Percentiles rank a stretch among this genome's conserved stretches.
Evolutionary conservation across 1,139 yeast genomes (phyloP).

Genomic region (Protomyces inouyei): DNA sequence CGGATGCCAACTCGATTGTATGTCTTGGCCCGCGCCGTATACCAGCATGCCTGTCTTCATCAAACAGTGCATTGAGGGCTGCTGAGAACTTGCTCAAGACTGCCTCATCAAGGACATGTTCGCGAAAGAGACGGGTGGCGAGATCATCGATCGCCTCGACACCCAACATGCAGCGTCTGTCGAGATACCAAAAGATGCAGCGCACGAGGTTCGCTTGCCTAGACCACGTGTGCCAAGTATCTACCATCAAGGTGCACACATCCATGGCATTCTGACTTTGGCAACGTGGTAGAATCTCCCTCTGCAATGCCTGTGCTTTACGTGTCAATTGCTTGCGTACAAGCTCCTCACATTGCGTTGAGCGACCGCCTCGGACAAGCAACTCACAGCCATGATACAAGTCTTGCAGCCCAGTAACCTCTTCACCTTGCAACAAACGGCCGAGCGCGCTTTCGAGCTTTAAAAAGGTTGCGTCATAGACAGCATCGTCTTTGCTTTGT

Average conservation of each 20-base stretch:
- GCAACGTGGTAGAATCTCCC: neutral
- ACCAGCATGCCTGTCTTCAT: neutral
- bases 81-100: neutral
- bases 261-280: constrained; percentile 28
- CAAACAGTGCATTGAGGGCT: neutral
- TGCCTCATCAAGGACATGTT: neutral
- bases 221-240: constrained; percentile 36
- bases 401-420: constrained; percentile 35
- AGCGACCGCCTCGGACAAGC: constrained; percentile 39
- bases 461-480: constrained; percentile 33
- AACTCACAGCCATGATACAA: constrained; percentile 43
- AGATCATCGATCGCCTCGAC: constrained; percentile 37
- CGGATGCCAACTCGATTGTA: neutral
- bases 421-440: constrained; percentile 32
- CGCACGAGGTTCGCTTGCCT: constrained; percentile 35
- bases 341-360: constrained; percentile 2
- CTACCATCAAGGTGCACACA: constrained; percentile 27
- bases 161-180: constrained; percentile 40
- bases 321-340: neutral
- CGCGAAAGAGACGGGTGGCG: constrained; percentile 33
- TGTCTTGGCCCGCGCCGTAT: neutral
- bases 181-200: constrained; percentile 40
- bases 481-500: constrained; percentile 24
- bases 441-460: constrained; percentile 35
- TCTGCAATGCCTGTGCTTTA: constrained; percentile 15